A percentile compares a stretch with the other conserved stretches of the same genome.
phyloP scores from a whole-genome alignment of 495 filamentous ascomycete genomes.

The Filosporella fistucella region DNA sequence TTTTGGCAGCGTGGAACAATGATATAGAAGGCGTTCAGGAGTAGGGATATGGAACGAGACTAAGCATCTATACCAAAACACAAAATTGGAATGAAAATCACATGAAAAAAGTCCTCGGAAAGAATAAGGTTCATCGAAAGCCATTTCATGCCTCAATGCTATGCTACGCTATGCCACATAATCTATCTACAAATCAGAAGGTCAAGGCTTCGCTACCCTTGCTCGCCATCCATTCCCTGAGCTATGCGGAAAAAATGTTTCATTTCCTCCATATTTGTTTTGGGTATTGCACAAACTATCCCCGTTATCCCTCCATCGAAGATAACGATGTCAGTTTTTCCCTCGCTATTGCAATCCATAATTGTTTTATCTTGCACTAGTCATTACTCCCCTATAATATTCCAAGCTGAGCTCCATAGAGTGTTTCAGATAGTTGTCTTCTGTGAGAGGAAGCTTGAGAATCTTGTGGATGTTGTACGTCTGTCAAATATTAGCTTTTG shows the following conservation, averaged over 20 bases:
- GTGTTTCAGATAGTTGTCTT: constrained; percentile 64
- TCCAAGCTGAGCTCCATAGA: constrained; percentile 62
- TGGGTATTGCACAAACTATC: constrained; percentile 8
- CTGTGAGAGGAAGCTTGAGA: constrained; percentile 64
- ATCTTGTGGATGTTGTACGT: constrained; percentile 39
- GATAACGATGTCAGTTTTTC: neutral
- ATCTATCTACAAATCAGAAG: constrained; percentile 12
- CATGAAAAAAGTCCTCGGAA: too few species aligned
- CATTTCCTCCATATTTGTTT: constrained; percentile 4
- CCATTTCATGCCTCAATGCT: constrained; percentile 20
- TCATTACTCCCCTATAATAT: constrained; percentile 46
- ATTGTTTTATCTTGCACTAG: constrained; percentile 11
- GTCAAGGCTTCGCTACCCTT: constrained; percentile 21
- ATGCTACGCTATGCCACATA: constrained; percentile 14
- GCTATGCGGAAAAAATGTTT: too few species aligned
- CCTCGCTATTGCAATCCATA: too few species aligned
- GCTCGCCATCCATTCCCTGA: constrained; percentile 17
- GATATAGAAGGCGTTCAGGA: too few species aligned
- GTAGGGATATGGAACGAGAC: too few species aligned
- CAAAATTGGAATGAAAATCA: too few species aligned
- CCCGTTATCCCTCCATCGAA: constrained; percentile 1
- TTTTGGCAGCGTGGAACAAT: too few species aligned
- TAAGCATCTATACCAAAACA: too few species aligned
- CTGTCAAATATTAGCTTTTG: constrained; percentile 17
- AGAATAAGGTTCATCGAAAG: constrained; percentile 14